Conservation (phyloP, 1,284 basidiomycete genomes). For the Xerocomus cyaneibrunnescens region DNA sequence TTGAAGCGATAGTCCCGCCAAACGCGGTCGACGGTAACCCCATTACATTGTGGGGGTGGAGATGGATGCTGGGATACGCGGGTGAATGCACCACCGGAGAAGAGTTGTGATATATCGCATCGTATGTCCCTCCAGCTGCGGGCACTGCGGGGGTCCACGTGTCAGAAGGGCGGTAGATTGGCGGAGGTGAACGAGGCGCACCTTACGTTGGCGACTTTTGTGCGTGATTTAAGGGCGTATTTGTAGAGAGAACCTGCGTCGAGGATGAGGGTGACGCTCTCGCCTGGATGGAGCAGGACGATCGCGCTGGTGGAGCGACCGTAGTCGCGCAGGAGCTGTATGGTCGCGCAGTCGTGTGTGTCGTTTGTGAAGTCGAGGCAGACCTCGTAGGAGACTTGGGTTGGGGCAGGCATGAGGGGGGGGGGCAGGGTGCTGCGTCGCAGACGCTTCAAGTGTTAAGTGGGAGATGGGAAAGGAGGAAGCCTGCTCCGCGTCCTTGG, state of each 20-base stretch:
- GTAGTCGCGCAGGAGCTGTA: constrained; percentile 65
- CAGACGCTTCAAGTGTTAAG: constrained; percentile 23
- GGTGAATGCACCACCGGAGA: constrained; percentile 39
- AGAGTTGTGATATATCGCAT: constrained; percentile 60
- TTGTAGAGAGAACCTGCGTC: constrained; percentile 67
- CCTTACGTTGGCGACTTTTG: constrained; percentile 69
- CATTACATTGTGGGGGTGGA: constrained; percentile 42
- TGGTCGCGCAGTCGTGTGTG: constrained; percentile 59
- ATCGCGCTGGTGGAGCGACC: constrained; percentile 53
- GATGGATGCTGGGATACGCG: constrained; percentile 34
- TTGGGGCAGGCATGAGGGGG: constrained; percentile 46
- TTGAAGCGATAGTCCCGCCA: constrained; percentile 67
- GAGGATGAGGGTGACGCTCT: constrained; percentile 62
- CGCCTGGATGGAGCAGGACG: constrained; percentile 59
- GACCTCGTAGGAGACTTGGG: constrained; percentile 53
- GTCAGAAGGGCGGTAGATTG: constrained; percentile 8
- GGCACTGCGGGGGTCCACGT: constrained; percentile 42
- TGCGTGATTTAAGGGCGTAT: constrained; percentile 63
- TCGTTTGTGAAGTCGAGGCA: constrained; percentile 69
- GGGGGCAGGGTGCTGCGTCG: constrained; percentile 10
- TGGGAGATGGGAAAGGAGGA: constrained; percentile 19
- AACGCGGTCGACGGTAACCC: constrained; percentile 61
- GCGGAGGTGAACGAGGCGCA: constrained; percentile 37
- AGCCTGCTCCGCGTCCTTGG: constrained; percentile 27
- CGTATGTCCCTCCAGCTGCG: constrained; percentile 64